Conservation (phyloP, 192 early-diverging fungal species). For the Backusella sp. region DNA sequence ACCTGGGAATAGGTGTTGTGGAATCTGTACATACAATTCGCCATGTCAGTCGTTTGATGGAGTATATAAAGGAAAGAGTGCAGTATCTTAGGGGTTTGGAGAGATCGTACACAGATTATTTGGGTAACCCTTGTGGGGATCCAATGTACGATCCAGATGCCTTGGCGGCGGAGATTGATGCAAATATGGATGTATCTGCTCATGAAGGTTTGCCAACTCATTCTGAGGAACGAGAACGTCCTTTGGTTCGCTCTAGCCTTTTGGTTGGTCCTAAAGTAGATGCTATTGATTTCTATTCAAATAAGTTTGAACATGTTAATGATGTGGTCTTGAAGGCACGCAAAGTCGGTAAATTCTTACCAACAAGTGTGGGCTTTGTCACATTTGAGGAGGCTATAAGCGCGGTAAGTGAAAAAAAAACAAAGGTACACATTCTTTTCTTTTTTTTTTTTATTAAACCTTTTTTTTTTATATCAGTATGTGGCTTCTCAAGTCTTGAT, state of each 20-base stretch:
- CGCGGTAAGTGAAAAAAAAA: constrained; percentile 46
- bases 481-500: constrained; percentile 65
- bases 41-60: constrained; percentile 54
- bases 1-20: constrained; percentile 57
- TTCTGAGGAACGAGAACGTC: constrained; percentile 30
- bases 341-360: constrained; percentile 40
- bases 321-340: constrained; percentile 44
- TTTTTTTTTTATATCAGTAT: constrained; percentile 37
- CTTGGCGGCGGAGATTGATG: constrained; percentile 36
- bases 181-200: not conserved
- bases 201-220: not conserved
- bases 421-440: not conserved
- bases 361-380: constrained; percentile 72
- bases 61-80: constrained; percentile 54
- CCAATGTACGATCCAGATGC: constrained; percentile 60
- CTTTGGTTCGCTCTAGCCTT: constrained; percentile 42
- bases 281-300: constrained; percentile 62
- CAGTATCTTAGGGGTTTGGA: constrained; percentile 57
- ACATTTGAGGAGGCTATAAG: constrained; percentile 72
- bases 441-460: not conserved
- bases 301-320: constrained; percentile 56
- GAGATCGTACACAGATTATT: constrained; percentile 50
- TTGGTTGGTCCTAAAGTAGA: constrained; percentile 62
- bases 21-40: constrained; percentile 64
- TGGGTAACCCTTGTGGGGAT: constrained; percentile 69